Percentiles rank a stretch among this genome's conserved stretches.
Conservation (phyloP, 2,329 filamentous ascomycete genomes). For the Phoma sp. region DNA sequence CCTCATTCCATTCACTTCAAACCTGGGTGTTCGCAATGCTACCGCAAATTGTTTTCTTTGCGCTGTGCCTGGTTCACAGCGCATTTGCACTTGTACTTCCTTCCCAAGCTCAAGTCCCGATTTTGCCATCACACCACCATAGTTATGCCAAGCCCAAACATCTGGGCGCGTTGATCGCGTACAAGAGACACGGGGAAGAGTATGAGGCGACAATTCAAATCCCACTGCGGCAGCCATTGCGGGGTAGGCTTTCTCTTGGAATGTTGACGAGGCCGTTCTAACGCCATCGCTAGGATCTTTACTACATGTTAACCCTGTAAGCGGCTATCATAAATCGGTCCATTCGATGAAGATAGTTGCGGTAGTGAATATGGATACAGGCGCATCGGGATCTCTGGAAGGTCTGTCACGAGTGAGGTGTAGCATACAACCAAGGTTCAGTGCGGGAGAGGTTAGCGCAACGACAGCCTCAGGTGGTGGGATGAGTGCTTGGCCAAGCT, state of each 20-base stretch:
- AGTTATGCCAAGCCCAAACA: not conserved
- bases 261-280: not conserved
- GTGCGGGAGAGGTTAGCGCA: constrained; percentile 21
- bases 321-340: constrained; percentile 6
- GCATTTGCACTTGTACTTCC: not conserved
- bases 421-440: constrained; percentile 19
- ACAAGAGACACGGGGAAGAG: constrained; percentile 8
- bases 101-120: not conserved
- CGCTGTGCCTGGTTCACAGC: not conserved
- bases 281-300: not conserved
- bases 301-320: not conserved
- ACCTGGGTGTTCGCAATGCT: not conserved
- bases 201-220: constrained; percentile 22
- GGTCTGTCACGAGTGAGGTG: constrained; percentile 27
- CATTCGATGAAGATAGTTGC: constrained; percentile 23
- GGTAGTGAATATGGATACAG: constrained; percentile 18
- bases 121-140: not conserved
- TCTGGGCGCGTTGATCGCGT: constrained; percentile 1
- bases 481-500: constrained; percentile 28
- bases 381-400: constrained; percentile 19
- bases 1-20: not conserved
- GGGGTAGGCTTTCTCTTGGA: not conserved
- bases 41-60: not conserved
- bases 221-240: constrained; percentile 14
- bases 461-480: constrained; percentile 6